A percentile compares a stretch with the other conserved stretches of the same genome.
Conservation (phyloP, 495 filamentous ascomycete species). For the Cercophora samala region DNA sequence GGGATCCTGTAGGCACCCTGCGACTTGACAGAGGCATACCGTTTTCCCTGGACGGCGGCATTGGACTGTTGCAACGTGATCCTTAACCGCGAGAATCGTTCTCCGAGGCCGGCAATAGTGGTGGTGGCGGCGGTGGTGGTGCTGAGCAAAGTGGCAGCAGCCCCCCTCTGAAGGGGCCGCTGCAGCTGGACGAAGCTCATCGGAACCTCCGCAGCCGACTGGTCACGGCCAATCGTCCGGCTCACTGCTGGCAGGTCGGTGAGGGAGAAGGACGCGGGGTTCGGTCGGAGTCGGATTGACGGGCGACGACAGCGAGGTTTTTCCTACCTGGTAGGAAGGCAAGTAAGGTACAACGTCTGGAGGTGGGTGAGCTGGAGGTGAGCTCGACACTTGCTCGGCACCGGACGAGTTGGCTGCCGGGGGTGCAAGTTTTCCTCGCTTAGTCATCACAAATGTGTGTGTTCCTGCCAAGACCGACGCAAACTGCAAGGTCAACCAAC, state of each 20-base stretch:
- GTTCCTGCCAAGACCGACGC: background rate
- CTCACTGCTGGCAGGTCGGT: background rate
- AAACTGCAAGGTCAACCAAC: background rate
- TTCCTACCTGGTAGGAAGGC: background rate
- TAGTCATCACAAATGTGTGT: constrained; percentile 39
- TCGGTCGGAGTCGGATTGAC: background rate
- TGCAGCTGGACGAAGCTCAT: constrained; percentile 56
- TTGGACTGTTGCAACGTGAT: constrained; percentile 12
- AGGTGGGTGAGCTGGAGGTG: no score
- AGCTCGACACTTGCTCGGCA: background rate
- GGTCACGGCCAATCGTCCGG: constrained; percentile 14
- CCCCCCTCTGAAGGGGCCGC: constrained; percentile 46
- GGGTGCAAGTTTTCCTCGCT: constrained; percentile 39
- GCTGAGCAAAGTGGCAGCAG: constrained; percentile 14
- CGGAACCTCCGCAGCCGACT: constrained; percentile 17
- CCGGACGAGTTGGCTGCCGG: background rate
- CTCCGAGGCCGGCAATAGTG: constrained; percentile 14
- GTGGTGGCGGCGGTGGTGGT: constrained; percentile 1
- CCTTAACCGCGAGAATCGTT: constrained; percentile 28
- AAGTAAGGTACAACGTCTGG: no score
- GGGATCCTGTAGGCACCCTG: constrained; percentile 82
- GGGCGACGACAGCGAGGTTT: constrained; percentile 10
- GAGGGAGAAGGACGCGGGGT: background rate
- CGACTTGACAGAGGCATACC: constrained; percentile 79
- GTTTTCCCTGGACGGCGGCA: constrained; percentile 45